phyloP scores from a whole-genome alignment of 495 filamentous ascomycete species.

The Cercophora newfieldiana region DNA sequence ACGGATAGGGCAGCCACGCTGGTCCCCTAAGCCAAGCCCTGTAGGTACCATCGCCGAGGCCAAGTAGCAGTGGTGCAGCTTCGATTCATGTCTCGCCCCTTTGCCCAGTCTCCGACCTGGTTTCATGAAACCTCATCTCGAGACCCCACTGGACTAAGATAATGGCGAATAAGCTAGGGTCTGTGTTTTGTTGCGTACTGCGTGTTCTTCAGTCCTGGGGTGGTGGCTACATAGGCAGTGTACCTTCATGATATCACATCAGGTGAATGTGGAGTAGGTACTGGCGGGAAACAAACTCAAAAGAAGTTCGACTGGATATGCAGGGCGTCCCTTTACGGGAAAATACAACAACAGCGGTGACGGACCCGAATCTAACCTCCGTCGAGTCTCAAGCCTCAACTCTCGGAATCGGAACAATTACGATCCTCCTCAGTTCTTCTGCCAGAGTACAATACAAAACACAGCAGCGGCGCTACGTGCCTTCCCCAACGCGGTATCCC shows the following conservation, averaged over 20 bases:
- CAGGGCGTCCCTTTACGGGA: too few species aligned
- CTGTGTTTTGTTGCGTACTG: not conserved
- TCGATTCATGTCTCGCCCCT: not conserved
- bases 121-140: not conserved
- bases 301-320: too few species aligned
- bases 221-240: too few species aligned
- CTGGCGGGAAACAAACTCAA: too few species aligned
- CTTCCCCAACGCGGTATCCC: not conserved
- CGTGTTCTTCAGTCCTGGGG: not conserved
- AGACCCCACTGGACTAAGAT: not conserved
- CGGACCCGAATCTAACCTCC: too few species aligned
- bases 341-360: too few species aligned
- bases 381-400: too few species aligned
- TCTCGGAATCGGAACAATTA: too few species aligned
- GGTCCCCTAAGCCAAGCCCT: not conserved
- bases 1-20: not conserved
- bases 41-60: not conserved
- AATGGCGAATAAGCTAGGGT: not conserved
- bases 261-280: too few species aligned
- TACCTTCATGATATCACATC: too few species aligned
- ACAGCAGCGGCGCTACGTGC: too few species aligned
- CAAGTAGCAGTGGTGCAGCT: not conserved
- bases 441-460: not conserved
- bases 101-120: not conserved
- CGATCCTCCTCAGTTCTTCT: too few species aligned